Evolutionary conservation across 192 early-diverging fungal genomes (phyloP).

Genomic region (Coemansia sp.): DNA sequence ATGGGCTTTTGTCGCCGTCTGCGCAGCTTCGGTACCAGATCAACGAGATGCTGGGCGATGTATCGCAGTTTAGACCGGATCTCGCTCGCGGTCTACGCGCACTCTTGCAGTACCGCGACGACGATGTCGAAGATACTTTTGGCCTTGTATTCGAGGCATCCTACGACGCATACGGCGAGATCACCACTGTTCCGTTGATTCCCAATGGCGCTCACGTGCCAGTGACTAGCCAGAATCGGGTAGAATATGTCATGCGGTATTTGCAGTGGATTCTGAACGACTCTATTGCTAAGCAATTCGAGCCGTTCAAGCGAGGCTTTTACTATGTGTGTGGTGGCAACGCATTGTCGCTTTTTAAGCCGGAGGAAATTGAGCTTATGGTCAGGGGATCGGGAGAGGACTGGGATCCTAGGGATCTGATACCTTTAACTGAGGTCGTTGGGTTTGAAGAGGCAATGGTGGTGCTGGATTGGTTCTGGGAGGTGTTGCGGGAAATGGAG

Average conservation of each 20-base stretch:
- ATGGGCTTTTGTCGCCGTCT: constrained; percentile 38
- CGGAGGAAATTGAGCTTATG: constrained; percentile 91
- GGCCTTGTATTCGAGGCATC: constrained; percentile 77
- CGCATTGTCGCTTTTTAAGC: constrained; percentile 81
- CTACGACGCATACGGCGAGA: constrained; percentile 73
- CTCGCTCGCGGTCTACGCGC: constrained; percentile 82
- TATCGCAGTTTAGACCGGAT: constrained; percentile 72
- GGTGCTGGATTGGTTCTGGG: constrained; percentile 78
- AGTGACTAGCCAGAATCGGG: constrained; percentile 68
- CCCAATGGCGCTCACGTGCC: constrained; percentile 61
- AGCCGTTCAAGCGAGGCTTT: constrained; percentile 85
- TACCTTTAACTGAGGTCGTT: constrained; percentile 55
- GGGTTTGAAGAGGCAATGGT: constrained; percentile 52
- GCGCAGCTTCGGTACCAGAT: constrained; percentile 56
- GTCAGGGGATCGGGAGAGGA: constrained; percentile 80
- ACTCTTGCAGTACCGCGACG: constrained; percentile 76
- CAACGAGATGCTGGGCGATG: constrained; percentile 76
- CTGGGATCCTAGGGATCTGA: constrained; percentile 35
- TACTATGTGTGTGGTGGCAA: constrained; percentile 88
- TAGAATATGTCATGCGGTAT: constrained; percentile 83
- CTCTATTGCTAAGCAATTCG: constrained; percentile 74
- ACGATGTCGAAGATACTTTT: constrained; percentile 86
- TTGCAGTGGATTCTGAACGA: constrained; percentile 81
- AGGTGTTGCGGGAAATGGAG: constrained; percentile 69
- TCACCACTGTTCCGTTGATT: constrained; percentile 65